Base-by-base conservation (phyloP, 768 basidiomycete genomes). In the Rubroboletus satanas region DNA sequence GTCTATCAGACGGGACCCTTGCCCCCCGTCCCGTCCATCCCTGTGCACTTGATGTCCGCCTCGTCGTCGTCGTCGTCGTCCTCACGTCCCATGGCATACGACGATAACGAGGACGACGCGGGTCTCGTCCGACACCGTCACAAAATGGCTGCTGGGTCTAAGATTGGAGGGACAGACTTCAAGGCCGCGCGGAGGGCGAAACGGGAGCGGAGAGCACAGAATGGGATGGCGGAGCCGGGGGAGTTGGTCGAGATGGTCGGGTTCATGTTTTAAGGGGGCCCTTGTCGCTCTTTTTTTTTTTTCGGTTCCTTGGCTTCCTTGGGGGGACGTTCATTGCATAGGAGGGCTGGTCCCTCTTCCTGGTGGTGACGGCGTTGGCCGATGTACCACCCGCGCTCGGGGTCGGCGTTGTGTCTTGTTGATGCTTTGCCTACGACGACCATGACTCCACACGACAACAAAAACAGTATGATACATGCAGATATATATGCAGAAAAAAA, bases 241-340 rank as follows among this genome's bases (percentile, higher is more conserved):
- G 61, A 68, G 51, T 5, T 61, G 49, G 31, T 71, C 11, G 68
- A 69, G 57, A 71, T 71, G 69, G 60, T 71, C 5, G 69, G 69
- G 7, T 71, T 71, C 49, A 10, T 62, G n/a, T 15, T 21, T 5
- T 23, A 23, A 4, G 1, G 14, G 12, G 3, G 0, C 23, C 15
- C 6, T 18, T 10, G 38, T 38, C n/a, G 8, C 7, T 17, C 36
- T 4, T n/a, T 37, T n/a, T 36, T 15, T 5, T 15, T 35, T 14
- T 41, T 21, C 21, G 8, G 14, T 4, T 17, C 28, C 21, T 43
- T 28, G 42, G 42, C 15, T 43, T 8, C 3, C 3, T 26, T 8
- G 5, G 9, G 43, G 17, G 9, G 10, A 7, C 2, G 2, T 31
- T n/a, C 44, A 31, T 31, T 6, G 4, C 18, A 18, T 29, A 1